These are phyloP conservation scores for Acacia acuminata DNA, from an alignment of 306 rosid genomes.

Conservation along the genomic window DNA sequence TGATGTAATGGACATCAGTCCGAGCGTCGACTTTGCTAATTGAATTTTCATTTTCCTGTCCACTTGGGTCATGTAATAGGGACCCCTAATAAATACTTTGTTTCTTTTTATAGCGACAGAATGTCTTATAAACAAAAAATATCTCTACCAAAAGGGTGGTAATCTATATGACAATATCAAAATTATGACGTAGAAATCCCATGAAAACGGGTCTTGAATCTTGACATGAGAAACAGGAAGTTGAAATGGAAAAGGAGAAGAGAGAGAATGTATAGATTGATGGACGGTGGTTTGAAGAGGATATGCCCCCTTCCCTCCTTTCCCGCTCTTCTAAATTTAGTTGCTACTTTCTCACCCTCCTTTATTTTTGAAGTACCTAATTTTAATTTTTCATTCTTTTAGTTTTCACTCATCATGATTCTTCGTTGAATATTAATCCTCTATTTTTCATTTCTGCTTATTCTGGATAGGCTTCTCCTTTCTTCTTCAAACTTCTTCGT, in stretches of 20 bases:
- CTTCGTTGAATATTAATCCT: conserved; percentile 32
- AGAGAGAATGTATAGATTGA: conserved; percentile 45
- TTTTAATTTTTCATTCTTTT: conserved; percentile 23
- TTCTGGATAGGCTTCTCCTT: conserved; percentile 48
- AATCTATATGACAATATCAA: no score
- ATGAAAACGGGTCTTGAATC: background rate
- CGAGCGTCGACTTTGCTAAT: background rate
- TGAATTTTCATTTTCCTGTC: background rate
- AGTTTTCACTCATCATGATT: conserved; percentile 39
- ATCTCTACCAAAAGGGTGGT: no score
- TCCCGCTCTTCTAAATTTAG: conserved; percentile 48
- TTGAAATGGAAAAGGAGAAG: background rate
- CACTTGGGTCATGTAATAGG: background rate
- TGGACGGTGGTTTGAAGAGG: conserved; percentile 44
- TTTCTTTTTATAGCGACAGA: no score
- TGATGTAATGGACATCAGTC: no score
- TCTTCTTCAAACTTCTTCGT: conserved; percentile 5
- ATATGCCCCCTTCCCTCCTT: conserved; percentile 42
- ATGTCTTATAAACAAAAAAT: no score
- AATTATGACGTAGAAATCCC: background rate
- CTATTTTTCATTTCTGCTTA: conserved; percentile 38
- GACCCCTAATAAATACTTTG: no score
- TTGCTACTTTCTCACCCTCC: conserved; percentile 39
- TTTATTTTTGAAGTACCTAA: conserved; percentile 35
- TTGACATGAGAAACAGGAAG: background rate